Conservation (phyloP, 805 yeast genomes). For the Candida incommunis region DNA sequence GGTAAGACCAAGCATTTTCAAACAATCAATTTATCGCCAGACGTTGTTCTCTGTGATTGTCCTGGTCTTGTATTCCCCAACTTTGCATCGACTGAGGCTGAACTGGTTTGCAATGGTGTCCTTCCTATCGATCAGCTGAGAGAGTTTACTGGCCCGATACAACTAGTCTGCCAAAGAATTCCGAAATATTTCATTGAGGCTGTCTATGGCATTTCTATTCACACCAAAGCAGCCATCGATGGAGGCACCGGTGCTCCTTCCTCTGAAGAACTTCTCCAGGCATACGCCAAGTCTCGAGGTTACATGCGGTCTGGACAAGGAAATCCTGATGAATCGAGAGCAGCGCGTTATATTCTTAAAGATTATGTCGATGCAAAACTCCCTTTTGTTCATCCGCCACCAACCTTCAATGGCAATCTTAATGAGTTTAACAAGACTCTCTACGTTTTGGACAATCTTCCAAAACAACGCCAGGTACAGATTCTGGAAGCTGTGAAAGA, state of each 20-base stretch:
- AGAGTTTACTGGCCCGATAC: conserved; percentile 80
- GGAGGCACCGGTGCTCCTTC: conserved; percentile 85
- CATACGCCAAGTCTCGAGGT: conserved; percentile 95
- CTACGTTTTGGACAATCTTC: conserved; percentile 49
- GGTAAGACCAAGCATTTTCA: conserved; percentile 99
- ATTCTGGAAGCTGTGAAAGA: conserved; percentile 37
- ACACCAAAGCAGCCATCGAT: conserved; percentile 58
- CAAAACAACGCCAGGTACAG: conserved; percentile 64
- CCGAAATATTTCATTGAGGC: conserved; percentile 87
- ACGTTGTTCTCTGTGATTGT: conserved; percentile 88
- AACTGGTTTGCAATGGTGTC: conserved; percentile 96
- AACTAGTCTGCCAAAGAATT: conserved; percentile 71
- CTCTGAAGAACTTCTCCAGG: conserved; percentile 73
- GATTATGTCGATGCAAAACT: conserved; percentile 92
- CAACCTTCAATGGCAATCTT: conserved; percentile 42
- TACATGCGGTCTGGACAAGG: conserved; percentile 89
- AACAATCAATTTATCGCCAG: conserved; percentile 72
- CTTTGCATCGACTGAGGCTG: conserved; percentile 93
- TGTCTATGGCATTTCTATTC: conserved; percentile 81
- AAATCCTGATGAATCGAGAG: conserved; percentile 90
- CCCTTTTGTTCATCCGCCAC: conserved; percentile 80
- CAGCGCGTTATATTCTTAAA: conserved; percentile 80
- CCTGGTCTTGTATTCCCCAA: conserved; percentile 99
- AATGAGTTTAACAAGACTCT: conserved; percentile 69
- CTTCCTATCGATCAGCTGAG: conserved; percentile 93